Evolutionary conservation across 441 rosid genomes (phyloP), one percentile per base, ranked within the genome.

Genomic region (Syzygium syzygioides): DNA sequence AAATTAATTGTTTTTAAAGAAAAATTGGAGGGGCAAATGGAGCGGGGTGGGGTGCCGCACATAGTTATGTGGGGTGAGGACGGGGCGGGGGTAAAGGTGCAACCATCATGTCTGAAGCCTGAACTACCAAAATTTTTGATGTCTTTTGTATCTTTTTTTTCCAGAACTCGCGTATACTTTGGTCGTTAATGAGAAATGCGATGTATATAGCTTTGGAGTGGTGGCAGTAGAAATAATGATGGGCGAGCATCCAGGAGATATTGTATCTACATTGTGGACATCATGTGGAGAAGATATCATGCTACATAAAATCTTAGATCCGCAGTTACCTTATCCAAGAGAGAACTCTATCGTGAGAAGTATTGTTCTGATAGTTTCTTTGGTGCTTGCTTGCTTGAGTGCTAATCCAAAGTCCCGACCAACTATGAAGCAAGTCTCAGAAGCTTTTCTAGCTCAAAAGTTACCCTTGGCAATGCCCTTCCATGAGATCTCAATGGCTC

Each of bases 71-170:
- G 9, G 54, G 14, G 15, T 57, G 1, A 57, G 3, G 62, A 79
- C 3, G 54, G 48, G 48, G 14, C 15, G 28, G 0, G 2, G 1
- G 26, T 79, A 79, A 19, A 7, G 53, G n/a, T 45, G 0, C 34
- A 4, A 20, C 34, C 2, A 0, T 20, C n/a, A 23, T 12, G 19
- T 54, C 8, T 0, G 1, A 85, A 15, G 25, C 26, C 23, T 1
- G 19, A 11, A 53, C 28, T 20, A 8, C 1, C 17, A 26, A 55
- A 55, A 32, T 85, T 18, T 53, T 34, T 30, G 2, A 45, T 23
- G n/a, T n/a, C n/a, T n/a, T n/a, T n/a, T n/a, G n/a, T n/a, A n/a
- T n/a, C n/a, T n/a, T n/a, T n/a, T n/a, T 50, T 26, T 9, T 55
- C 18, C 54, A 86, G 76, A 86, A 30, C 55, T 86, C 19, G 76